Conservation (phyloP, 805 yeast species). For the Starmerella roubikii region DNA sequence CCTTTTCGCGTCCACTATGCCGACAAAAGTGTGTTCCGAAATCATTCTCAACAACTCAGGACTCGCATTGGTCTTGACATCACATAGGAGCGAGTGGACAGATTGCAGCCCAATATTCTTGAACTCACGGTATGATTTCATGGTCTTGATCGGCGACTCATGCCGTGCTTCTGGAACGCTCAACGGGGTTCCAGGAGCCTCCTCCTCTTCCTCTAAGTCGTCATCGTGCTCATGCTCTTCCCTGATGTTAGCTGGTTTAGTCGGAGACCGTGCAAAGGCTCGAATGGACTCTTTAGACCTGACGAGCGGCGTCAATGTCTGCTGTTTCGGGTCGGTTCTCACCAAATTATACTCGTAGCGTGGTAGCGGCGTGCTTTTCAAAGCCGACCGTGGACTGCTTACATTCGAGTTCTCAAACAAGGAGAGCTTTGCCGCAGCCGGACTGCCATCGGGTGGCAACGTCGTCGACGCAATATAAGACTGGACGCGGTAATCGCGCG, state of each 20-base stretch:
- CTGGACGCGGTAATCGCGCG: constrained; percentile 58
- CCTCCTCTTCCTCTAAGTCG: not conserved
- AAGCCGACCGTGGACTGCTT: no score
- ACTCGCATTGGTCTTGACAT: constrained; percentile 36
- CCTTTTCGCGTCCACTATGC: constrained; percentile 58
- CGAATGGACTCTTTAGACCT: not conserved
- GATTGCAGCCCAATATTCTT: constrained; percentile 19
- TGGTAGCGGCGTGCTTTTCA: not conserved
- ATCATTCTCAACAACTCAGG: constrained; percentile 52
- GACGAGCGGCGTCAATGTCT: constrained; percentile 34
- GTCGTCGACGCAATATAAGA: constrained; percentile 27
- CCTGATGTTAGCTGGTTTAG: not conserved
- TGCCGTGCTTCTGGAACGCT: not conserved
- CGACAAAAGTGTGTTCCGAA: constrained; percentile 60
- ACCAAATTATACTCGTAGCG: constrained; percentile 51
- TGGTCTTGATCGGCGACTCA: not conserved
- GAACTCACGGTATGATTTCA: not conserved
- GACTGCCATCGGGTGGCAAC: constrained; percentile 21
- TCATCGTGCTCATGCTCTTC: not conserved
- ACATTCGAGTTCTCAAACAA: not conserved
- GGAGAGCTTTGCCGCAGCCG: not conserved
- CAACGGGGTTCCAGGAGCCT: not conserved
- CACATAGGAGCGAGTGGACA: constrained; percentile 40
- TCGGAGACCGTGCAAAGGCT: not conserved
- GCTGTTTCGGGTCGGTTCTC: constrained; percentile 56